A percentile compares a stretch with the other conserved stretches of the same genome.
Evolutionary conservation across 75 land plant genomes (phyloP).

Genomic region (Pinus albicaulis): DNA sequence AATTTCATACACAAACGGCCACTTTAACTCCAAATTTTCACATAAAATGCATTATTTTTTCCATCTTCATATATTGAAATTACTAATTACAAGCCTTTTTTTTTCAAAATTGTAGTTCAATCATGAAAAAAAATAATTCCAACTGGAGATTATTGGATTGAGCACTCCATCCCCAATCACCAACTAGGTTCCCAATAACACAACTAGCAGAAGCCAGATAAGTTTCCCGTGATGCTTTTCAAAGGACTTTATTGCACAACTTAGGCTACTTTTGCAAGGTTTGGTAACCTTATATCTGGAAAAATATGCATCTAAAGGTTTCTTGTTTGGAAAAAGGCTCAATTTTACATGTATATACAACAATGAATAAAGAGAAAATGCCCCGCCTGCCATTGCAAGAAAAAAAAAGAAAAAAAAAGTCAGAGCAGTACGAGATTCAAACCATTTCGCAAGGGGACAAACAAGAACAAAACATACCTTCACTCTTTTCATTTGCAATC

Average conservation of each 20-base stretch:
- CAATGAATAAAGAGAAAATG: slow-evolving; percentile 62
- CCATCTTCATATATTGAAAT: no score
- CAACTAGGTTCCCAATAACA: slow-evolving; percentile 65
- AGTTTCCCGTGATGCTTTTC: slow-evolving; percentile 16
- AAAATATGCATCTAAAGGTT: slow-evolving; percentile 26
- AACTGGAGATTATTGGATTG: no score
- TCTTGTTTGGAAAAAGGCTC: slow-evolving; percentile 26
- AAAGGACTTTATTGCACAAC: no score
- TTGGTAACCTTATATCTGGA: slow-evolving; percentile 18
- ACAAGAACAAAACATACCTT: slow-evolving; percentile 42
- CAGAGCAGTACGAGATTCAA: no score
- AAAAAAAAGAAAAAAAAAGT: background rate
- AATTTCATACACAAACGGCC: no score
- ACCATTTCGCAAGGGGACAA: background rate
- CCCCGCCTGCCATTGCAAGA: no score
- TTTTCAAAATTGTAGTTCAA: no score
- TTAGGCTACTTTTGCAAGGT: no score
- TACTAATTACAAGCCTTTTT: no score
- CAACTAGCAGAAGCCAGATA: slow-evolving; percentile 35
- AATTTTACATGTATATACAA: slow-evolving; percentile 47
- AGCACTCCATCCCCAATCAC: slow-evolving; percentile 76
- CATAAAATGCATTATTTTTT: no score
- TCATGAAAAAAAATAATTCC: no score
- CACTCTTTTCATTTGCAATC: slow-evolving; percentile 80
- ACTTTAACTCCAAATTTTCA: no score